These are phyloP conservation scores for Styphnolobium japonicum DNA, from an alignment of 306 rosid genomes.

Conservation along the genomic window DNA sequence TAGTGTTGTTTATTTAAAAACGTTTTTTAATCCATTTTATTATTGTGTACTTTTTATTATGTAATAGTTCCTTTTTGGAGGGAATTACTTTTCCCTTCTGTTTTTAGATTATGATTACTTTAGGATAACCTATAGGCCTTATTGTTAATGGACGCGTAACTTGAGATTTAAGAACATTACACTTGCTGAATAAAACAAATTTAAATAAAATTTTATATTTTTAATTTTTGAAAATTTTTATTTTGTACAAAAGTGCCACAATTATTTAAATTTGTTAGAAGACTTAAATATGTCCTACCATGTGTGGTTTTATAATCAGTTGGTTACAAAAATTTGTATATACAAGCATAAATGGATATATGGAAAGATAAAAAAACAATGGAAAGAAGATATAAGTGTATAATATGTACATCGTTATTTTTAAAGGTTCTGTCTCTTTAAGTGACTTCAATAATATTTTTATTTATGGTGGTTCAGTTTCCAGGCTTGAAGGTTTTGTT, in stretches of 20 bases:
- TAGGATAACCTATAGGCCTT: not conserved
- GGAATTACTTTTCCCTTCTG: not conserved
- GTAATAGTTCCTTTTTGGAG: not conserved
- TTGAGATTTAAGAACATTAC: not conserved
- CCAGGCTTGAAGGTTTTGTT: conserved; percentile 98
- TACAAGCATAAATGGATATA: not conserved
- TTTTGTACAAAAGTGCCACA: not conserved
- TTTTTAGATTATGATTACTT: not conserved
- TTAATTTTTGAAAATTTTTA: not conserved
- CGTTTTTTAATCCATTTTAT: not conserved
- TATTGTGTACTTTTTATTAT: not conserved
- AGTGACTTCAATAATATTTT: conserved; percentile 32
- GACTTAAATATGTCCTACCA: not conserved
- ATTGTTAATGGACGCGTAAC: not conserved
- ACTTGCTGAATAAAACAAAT: not conserved
- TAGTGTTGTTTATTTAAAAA: not conserved
- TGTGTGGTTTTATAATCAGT: not conserved
- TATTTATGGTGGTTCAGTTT: conserved; percentile 56
- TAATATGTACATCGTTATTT: not conserved
- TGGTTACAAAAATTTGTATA: not conserved
- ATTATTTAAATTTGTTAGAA: not conserved
- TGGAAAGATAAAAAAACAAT: not conserved
- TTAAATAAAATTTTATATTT: not conserved
- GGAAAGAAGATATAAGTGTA: not conserved
- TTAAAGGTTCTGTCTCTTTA: not conserved